Evolutionary conservation across 306 rosid species (phyloP), one percentile per base, ranked within the genome.

Genomic region (Fagus sylvatica): DNA sequence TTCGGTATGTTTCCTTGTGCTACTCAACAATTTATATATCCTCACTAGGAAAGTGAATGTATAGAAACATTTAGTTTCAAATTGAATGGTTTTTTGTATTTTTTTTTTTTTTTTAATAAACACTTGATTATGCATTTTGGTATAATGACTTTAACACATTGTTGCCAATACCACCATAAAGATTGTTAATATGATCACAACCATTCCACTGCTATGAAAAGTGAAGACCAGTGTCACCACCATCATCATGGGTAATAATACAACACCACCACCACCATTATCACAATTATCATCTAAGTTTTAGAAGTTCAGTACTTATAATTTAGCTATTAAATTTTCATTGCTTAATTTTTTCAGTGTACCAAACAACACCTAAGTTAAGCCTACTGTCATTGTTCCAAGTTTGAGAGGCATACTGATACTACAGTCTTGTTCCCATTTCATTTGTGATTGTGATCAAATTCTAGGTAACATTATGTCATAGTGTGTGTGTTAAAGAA

Each of bases 1-100:
- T 90, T 91, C 46, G 96, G 96, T 94, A 78, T 74, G 73, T 49
- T 79, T 54, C n/a, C 51, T 70, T 39, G 28, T 28, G 13, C 59
- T 34, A 32, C 9, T 43, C 59, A 17, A 43, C 32, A 48, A 5
- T 53, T 59, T 62, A 48, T 46, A 65, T 65, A 16, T 65, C 7
- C 30, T 2, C 48, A 7, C 2, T 16, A 0, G 36, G 17, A 64
- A 6, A 37, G 16, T 16, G 46, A 64, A 64, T 17, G 30, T 41
- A 37, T 28, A 6, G n/a, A 64, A 3, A n/a, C 30, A 65, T 37
- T 65, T 12, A 36, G 40, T 3, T 65, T 39, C 19, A 17, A 39
- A 39, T 65, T 3, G 6, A 42, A 37, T 65, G 40, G n/a, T 65
- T 28, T 4, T 46, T 17, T n/a, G 28, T 11, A 10, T 8, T 19